phyloP scores from a whole-genome alignment of 805 yeast species.

The Torulaspora maleeae region DNA sequence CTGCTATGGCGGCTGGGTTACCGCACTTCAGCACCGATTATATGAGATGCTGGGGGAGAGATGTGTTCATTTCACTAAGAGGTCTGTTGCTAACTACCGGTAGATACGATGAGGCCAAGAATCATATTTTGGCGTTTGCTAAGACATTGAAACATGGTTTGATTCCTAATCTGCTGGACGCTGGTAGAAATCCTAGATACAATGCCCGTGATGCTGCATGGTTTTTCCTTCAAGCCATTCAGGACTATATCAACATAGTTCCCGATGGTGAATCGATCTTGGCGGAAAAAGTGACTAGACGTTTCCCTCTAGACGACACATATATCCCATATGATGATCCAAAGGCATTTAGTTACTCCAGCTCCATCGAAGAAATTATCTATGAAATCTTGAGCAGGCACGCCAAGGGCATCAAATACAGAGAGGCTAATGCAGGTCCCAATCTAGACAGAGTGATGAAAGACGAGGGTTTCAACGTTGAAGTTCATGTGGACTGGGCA shows the following conservation, averaged over 20 bases:
- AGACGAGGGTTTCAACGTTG: constrained; percentile 86
- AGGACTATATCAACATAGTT: constrained; percentile 65
- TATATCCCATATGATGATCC: constrained; percentile 66
- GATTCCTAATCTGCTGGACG: constrained; percentile 87
- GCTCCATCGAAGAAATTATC: constrained; percentile 68
- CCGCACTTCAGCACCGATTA: constrained; percentile 89
- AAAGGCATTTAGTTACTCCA: constrained; percentile 67
- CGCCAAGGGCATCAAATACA: constrained; percentile 77
- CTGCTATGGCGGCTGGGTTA: constrained; percentile 90
- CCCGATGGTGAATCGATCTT: constrained; percentile 68
- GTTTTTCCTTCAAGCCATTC: constrained; percentile 87
- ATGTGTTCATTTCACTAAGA: constrained; percentile 80
- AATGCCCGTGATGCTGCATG: constrained; percentile 97
- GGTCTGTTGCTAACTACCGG: constrained; percentile 79
- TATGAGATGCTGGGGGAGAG: constrained; percentile 99
- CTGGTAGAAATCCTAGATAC: constrained; percentile 89
- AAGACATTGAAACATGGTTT: constrained; percentile 90
- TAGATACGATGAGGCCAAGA: constrained; percentile 70
- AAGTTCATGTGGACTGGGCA: constrained; percentile 76
- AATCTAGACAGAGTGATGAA: constrained; percentile 86
- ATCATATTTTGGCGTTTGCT: constrained; percentile 82
- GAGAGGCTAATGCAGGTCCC: constrained; percentile 95
- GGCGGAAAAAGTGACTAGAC: constrained; percentile 66
- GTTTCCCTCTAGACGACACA: constrained; percentile 86
- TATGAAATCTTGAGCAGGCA: constrained; percentile 83